Percentiles rank a stretch among this genome's conserved stretches.
phyloP scores from a whole-genome alignment of 2,329 filamentous ascomycete species.

The Phaeosphaeriaceae sp. region DNA sequence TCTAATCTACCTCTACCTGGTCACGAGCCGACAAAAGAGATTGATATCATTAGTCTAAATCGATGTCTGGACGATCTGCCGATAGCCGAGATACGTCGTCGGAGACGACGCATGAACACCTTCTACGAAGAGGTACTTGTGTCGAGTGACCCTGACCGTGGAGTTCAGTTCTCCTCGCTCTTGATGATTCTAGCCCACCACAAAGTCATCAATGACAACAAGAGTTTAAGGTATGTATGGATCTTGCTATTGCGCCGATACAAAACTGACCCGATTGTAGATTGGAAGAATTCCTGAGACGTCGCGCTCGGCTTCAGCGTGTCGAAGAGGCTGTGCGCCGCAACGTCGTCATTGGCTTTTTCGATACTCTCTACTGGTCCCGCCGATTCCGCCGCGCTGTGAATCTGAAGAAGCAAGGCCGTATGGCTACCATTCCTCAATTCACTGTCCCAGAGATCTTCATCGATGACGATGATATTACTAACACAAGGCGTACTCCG shows the following conservation, averaged over 20 bases:
- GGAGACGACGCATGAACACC: conserved; percentile 83
- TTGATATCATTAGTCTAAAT: conserved; percentile 81
- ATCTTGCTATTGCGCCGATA: not conserved
- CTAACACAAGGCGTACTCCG: conserved; percentile 45
- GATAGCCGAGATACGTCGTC: conserved; percentile 73
- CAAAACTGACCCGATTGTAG: conserved; percentile 53
- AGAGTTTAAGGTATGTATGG: conserved; percentile 75
- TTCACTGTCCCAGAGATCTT: conserved; percentile 89
- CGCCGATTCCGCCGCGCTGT: conserved; percentile 79
- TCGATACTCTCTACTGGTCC: conserved; percentile 90
- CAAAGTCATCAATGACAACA: conserved; percentile 98
- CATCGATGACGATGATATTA: conserved; percentile 77
- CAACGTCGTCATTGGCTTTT: conserved; percentile 91
- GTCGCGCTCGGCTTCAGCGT: conserved; percentile 86
- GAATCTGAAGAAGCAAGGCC: conserved; percentile 72
- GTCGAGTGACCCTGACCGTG: conserved; percentile 85
- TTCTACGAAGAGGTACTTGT: conserved; percentile 98
- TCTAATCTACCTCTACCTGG: conserved; percentile 58
- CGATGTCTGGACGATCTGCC: conserved; percentile 76
- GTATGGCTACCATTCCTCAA: conserved; percentile 79
- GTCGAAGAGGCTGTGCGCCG: conserved; percentile 94
- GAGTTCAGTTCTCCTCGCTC: conserved; percentile 89
- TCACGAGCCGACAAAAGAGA: conserved; percentile 46
- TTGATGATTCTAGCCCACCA: conserved; percentile 97
- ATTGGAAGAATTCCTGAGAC: conserved; percentile 91